Base-by-base conservation (phyloP, 2,329 filamentous ascomycete genomes). In the Fusarium nematophilum region DNA sequence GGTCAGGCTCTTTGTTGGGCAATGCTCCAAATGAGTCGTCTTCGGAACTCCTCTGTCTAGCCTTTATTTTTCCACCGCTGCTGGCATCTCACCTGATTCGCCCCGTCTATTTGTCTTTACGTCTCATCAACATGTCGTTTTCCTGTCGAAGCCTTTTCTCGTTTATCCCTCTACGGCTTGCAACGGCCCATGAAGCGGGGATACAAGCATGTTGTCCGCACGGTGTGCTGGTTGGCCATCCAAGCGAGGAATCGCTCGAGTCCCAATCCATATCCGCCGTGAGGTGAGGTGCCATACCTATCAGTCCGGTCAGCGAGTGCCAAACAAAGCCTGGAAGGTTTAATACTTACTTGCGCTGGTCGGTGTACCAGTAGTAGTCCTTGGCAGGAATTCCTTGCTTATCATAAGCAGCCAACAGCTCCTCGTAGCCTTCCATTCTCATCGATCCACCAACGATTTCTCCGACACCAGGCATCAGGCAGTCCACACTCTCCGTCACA, bases 331-430 rank as follows among this genome's bases (percentile, higher is more conserved):
- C 11, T 29, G 34, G 15, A 15, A 13, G 7, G 26, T n/a, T n/a
- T 25, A 18, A 45, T 9, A 54, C 58, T 49, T 46, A 93, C 91
- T 95, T 96, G 74, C 93, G 85, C 85, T 97, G 93, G 79, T 97
- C 95, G 26, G 93, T 96, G 81, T 98, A 99, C 95, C 95, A 99
- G 84, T 96, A 98, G 80, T 98, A 98, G 38, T 90, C 88, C 68
- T 85, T 86, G 15, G 93, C 87, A 69, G 91, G 87, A 75, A 98
- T 96, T 33, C 89, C 90, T 78, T 97, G 90, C 60, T 90, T 87
- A 77, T 92, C 87, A 75, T 96, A 99, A 1, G 92, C 95, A 18
- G 84, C 88, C 83, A 97, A 88, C 65, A 97, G 81, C 82, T 97
- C 93, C 11, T 96, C 91, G 73, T 91, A 92, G 73, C 91, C 88